Base-by-base conservation (phyloP, 108 stramenopile genomes). In the Skeletonema potamos region DNA sequence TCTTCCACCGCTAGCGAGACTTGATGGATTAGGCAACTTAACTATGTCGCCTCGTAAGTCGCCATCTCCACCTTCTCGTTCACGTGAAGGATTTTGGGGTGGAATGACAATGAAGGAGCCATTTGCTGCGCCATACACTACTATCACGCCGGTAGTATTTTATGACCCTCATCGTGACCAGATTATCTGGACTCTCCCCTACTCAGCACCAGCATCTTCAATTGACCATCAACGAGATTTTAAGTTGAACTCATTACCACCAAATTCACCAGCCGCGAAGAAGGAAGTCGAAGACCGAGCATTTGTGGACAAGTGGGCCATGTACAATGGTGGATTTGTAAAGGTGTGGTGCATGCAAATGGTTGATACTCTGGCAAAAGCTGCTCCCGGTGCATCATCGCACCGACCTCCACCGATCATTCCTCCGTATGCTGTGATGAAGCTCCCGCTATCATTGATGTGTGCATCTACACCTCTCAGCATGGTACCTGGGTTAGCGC, bases 131-230 rank as follows among this genome's bases (percentile, higher is more conserved):
- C 76, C 89, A 74, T 76, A 69, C 63, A 17, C 51, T 56, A 43
- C 54, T 15, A 54, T 69, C 1, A 18, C 55, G 4, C 77, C 77
- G 1, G 51, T 60, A 51, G 51, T 87, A 17, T 39, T 71, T 7
- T 89, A 86, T 62, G 88, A 89, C 81, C 70, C 82, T 11, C 81
- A 85, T 54, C 82, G 92, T 6, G 84, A 91, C 44, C 64, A 86
- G 30, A 43, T 93, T 2, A 63, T 85, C 5, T 93, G 92, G 92
- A 43, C 57, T 10, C 48, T 83, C 22, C 89, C 86, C 13, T 64
- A 79, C 1, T 71, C 66, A 24, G 77, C 77, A 30, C 77, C 77
- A 15, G 22, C 44, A 51, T 13, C 65, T 15, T 72, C 71, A 13
- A 64, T 79, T 32, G 78, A 67, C 51, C 78, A 79, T 62, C 22